Percentiles rank a stretch among this genome's conserved stretches.
phyloP scores from a whole-genome alignment of 805 yeast species.

The Lipomyces sp. region DNA sequence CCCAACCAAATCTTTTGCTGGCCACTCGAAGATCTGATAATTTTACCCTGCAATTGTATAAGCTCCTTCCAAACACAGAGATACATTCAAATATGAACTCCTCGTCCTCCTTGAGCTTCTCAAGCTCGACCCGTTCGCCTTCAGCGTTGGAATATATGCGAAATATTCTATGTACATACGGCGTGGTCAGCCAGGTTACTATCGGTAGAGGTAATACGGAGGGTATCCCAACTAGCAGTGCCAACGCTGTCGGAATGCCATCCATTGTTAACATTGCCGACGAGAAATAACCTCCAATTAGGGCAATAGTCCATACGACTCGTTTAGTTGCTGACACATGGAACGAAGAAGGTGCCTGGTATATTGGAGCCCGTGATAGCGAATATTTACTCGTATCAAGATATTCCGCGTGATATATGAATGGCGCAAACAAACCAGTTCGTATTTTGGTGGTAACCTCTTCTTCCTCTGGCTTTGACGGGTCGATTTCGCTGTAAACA shows the following conservation, averaged over 20 bases:
- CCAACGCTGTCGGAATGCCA: conserved; percentile 57
- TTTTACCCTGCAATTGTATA: conserved; percentile 64
- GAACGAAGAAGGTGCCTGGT: conserved; percentile 39
- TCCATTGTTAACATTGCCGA: conserved; percentile 35
- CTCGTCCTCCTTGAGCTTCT: conserved; percentile 65
- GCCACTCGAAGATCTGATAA: conserved; percentile 52
- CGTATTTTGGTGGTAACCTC: conserved; percentile 15
- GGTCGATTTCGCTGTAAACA: conserved; percentile 25
- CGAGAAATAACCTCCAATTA: conserved; percentile 36
- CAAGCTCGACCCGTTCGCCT: conserved; percentile 62
- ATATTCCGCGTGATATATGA: conserved; percentile 16
- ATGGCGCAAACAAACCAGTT: conserved; percentile 30
- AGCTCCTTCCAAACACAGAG: conserved; percentile 66
- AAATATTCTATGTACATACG: conserved; percentile 73
- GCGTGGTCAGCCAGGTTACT: conserved; percentile 58
- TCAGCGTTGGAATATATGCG: conserved; percentile 59
- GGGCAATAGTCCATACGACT: conserved; percentile 35
- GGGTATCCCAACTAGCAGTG: conserved; percentile 50
- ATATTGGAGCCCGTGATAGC: conserved; percentile 37
- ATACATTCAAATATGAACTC: conserved; percentile 69
- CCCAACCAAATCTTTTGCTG: conserved; percentile 55
- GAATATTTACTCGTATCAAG: conserved; percentile 21
- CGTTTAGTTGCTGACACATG: conserved; percentile 40
- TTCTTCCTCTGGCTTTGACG: conserved; percentile 29
- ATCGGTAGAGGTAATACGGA: conserved; percentile 63